Conservation (phyloP, 179 eudicot genomes). For the Beta macrorhiza region DNA sequence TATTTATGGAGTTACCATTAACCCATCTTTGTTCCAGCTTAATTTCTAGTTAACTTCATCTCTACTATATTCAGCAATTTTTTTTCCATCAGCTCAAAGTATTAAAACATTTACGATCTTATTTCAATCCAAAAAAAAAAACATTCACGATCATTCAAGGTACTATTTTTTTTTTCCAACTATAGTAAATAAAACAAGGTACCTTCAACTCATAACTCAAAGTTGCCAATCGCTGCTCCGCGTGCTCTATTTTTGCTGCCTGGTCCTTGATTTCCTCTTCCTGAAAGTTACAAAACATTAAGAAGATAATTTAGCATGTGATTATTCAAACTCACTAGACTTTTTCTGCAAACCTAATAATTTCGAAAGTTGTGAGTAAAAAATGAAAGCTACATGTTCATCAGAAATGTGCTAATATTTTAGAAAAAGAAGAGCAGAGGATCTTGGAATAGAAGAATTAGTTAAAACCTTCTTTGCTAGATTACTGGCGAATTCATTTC, state of each 20-base stretch:
- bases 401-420: background rate
- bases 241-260: conserved; percentile 66
- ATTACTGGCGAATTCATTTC: conserved; percentile 61
- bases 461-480: conserved; percentile 69
- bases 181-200: background rate
- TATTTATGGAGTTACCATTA: too few species aligned
- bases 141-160: background rate
- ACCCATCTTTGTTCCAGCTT: too few species aligned
- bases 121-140: background rate
- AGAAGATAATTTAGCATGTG: background rate
- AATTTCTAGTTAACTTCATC: background rate
- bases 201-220: conserved; percentile 82
- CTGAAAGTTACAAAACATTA: conserved; percentile 39
- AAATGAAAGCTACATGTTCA: background rate
- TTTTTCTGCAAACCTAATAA: background rate
- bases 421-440: background rate
- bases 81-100: background rate
- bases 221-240: conserved; percentile 82
- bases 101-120: background rate
- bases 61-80: background rate
- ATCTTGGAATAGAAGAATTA: background rate
- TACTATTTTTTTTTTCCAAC: background rate
- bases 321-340: background rate
- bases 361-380: background rate
- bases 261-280: conserved; percentile 81